These are phyloP conservation scores for Leccinum pellstonianum DNA, from an alignment of 768 basidiomycete genomes.

Conservation along the genomic window DNA sequence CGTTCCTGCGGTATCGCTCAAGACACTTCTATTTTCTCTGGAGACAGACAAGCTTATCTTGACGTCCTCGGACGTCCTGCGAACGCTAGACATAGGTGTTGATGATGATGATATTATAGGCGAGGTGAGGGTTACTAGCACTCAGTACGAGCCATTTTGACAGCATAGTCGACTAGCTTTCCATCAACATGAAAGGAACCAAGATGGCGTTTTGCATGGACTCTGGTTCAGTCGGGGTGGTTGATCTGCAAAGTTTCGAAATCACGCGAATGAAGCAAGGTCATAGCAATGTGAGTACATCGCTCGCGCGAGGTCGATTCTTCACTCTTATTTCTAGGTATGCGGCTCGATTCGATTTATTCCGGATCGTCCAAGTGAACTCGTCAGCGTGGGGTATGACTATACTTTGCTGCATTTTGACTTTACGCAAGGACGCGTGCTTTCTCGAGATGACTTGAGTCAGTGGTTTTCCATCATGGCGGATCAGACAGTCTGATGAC, in stretches of 20 bases:
- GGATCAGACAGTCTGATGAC: neutral
- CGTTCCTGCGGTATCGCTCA: neutral
- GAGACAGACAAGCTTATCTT: conserved; percentile 53
- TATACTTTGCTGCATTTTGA: conserved; percentile 67
- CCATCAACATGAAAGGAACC: conserved; percentile 51
- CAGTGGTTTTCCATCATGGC: conserved; percentile 10
- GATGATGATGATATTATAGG: conserved; percentile 61
- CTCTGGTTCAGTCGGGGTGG: conserved; percentile 62
- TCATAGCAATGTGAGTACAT: conserved; percentile 58
- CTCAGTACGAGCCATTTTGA: conserved; percentile 27
- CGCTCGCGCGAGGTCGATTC: neutral
- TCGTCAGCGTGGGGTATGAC: conserved; percentile 81
- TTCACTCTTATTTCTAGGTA: conserved; percentile 44
- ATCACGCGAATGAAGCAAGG: conserved; percentile 57
- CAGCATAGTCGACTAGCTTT: conserved; percentile 52
- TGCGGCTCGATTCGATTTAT: conserved; percentile 71
- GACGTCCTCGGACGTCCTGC: conserved; percentile 46
- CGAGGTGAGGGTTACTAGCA: conserved; percentile 47
- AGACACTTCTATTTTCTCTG: conserved; percentile 44
- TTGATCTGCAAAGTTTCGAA: conserved; percentile 52
- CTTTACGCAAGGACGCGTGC: conserved; percentile 48
- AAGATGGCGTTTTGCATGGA: conserved; percentile 68
- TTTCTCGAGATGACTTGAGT: conserved; percentile 65
- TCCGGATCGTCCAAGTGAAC: conserved; percentile 64
- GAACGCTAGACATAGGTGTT: conserved; percentile 45